phyloP scores from a whole-genome alignment of 2,329 filamentous ascomycete species.

The Penicillium sp. region DNA sequence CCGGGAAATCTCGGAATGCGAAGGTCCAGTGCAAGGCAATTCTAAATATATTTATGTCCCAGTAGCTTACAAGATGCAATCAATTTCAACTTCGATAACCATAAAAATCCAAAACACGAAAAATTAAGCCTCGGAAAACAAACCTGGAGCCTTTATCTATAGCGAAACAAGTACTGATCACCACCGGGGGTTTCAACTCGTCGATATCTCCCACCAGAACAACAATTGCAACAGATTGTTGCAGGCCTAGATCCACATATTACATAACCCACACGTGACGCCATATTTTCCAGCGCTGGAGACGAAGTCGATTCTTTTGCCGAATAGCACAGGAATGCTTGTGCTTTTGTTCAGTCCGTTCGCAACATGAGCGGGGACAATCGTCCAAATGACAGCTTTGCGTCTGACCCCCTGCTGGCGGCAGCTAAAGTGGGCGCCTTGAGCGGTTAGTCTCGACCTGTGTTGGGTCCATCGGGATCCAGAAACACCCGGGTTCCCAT shows the following conservation, averaged over 20 bases:
- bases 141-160: no score
- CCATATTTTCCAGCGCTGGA: background rate
- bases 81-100: no score
- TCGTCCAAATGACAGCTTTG: constrained; percentile 15
- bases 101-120: no score
- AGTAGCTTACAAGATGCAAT: no score
- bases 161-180: no score
- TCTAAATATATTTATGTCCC: no score
- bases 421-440: constrained; percentile 62
- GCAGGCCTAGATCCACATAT: background rate
- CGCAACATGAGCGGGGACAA: constrained; percentile 31
- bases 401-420: constrained; percentile 26
- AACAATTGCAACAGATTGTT: background rate
- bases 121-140: no score
- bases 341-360: background rate
- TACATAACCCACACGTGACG: background rate
- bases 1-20: no score
- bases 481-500: background rate
- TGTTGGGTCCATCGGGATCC: constrained; percentile 10
- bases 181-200: background rate
- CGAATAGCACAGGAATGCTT: constrained; percentile 1
- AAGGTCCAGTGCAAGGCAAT: no score
- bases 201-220: background rate
- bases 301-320: background rate
- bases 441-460: constrained; percentile 50